Percentiles rank a stretch among this genome's conserved stretches.
These are phyloP conservation scores for Colletotrichum musae DNA, from an alignment of 2,329 filamentous ascomycete species.

Conservation along the genomic window DNA sequence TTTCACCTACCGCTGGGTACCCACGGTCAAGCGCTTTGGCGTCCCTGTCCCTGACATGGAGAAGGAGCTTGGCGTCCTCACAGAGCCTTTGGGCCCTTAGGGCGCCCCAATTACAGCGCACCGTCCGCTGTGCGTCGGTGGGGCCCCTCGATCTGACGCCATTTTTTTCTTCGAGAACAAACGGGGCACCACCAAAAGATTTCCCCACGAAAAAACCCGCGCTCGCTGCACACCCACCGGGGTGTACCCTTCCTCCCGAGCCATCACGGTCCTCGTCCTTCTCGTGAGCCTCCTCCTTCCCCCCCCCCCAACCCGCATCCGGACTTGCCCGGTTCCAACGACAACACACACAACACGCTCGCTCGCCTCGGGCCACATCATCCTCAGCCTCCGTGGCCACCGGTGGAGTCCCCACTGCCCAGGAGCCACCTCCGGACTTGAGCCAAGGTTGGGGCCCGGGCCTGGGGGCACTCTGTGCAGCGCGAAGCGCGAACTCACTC, in stretches of 20 bases:
- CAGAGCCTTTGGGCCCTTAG: not conserved
- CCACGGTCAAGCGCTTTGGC: constrained; percentile 23
- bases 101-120: constrained; percentile 21
- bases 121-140: constrained; percentile 4
- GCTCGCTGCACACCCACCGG: not conserved
- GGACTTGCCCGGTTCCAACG: constrained; percentile 28
- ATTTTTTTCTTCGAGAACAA: constrained; percentile 41
- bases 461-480: not conserved
- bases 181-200: constrained; percentile 27
- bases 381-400: constrained; percentile 14
- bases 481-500: not conserved
- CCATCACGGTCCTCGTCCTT: constrained; percentile 33
- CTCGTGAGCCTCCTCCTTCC: constrained; percentile 6
- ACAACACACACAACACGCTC: not conserved
- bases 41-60: constrained; percentile 28
- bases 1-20: too few relatives aligned
- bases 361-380: constrained; percentile 2
- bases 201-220: constrained; percentile 36
- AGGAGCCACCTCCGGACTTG: not conserved
- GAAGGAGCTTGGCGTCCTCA: constrained; percentile 23
- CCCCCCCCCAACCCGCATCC: constrained; percentile 10
- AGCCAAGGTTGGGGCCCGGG: constrained; percentile 3
- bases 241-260: constrained; percentile 1
- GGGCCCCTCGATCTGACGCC: constrained; percentile 35
- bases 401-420: constrained; percentile 2